A percentile compares a stretch with the other conserved stretches of the same genome.
Conservation (phyloP, 495 filamentous ascomycete genomes). For the Immersiella caudata region DNA sequence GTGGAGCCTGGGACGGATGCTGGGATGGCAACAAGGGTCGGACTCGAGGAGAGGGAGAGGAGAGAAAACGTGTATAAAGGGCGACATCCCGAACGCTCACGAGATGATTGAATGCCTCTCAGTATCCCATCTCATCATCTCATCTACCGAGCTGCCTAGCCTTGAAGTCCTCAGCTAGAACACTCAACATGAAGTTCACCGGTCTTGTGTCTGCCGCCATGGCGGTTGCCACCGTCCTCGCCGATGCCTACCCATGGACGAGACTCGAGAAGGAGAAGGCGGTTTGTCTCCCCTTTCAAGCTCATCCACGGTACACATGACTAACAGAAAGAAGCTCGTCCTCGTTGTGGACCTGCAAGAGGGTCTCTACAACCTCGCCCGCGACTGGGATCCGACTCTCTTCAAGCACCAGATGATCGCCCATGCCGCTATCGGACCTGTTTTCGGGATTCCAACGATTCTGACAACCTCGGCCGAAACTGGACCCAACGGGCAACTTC, state of each 20-base stretch:
- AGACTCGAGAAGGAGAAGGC: constrained; percentile 34
- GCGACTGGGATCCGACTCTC: constrained; percentile 63
- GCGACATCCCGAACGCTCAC: neutral
- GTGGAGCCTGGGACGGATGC: neutral
- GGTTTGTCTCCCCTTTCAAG: constrained; percentile 7
- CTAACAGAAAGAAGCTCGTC: constrained; percentile 47
- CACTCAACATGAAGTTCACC: constrained; percentile 21
- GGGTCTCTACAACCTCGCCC: constrained; percentile 65
- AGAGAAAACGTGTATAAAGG: neutral
- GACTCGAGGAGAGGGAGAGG: neutral
- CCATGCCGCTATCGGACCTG: constrained; percentile 65
- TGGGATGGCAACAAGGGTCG: neutral
- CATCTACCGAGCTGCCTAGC: neutral
- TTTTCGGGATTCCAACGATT: constrained; percentile 71
- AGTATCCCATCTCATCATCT: neutral
- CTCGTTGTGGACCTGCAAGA: constrained; percentile 74
- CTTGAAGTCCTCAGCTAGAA: neutral
- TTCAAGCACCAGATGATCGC: constrained; percentile 71
- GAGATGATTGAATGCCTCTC: neutral
- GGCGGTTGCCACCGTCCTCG: constrained; percentile 21
- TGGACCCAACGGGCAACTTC: constrained; percentile 69
- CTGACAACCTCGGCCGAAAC: constrained; percentile 69
- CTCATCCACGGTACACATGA: neutral
- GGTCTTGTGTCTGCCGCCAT: constrained; percentile 26
- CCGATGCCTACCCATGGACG: constrained; percentile 26